phyloP scores from a whole-genome alignment of 164 flowering plant species.

The Chimonanthus praecox region DNA sequence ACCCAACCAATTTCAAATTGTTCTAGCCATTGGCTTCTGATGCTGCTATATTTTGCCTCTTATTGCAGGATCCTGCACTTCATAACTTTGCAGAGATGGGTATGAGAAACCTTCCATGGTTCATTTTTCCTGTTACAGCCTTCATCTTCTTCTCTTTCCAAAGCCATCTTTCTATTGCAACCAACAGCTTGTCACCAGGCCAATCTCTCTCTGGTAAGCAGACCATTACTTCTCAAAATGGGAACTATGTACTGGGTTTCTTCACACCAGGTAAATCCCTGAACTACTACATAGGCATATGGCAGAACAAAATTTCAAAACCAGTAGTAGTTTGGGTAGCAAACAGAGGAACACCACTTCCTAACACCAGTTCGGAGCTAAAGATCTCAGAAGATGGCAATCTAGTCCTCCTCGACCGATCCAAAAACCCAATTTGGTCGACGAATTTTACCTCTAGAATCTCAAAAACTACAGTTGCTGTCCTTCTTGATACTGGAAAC shows the following conservation, averaged over 20 bases:
- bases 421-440: background rate
- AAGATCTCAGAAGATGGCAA: slow-evolving; percentile 18
- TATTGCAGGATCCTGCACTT: too few relatives aligned
- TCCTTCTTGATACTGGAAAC: slow-evolving; percentile 1
- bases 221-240: slow-evolving; percentile 15
- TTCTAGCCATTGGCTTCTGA: too few relatives aligned
- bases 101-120: too few relatives aligned
- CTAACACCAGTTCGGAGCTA: slow-evolving; percentile 7
- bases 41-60: too few relatives aligned
- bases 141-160: too few relatives aligned
- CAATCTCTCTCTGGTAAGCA: slow-evolving; percentile 15
- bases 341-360: slow-evolving; percentile 17
- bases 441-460: background rate
- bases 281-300: slow-evolving; percentile 24
- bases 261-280: slow-evolving; percentile 22
- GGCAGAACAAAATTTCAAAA: slow-evolving; percentile 11
- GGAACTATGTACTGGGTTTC: slow-evolving; percentile 24
- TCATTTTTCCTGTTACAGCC: too few relatives aligned
- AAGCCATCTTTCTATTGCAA: too few relatives aligned
- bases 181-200: background rate
- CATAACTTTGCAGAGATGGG: too few relatives aligned
- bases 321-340: slow-evolving; percentile 26
- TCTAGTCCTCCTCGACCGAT: background rate
- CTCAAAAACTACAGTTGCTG: background rate
- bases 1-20: too few relatives aligned